phyloP scores from a whole-genome alignment of 768 basidiomycete species.

The Leccinum barrowsii region DNA sequence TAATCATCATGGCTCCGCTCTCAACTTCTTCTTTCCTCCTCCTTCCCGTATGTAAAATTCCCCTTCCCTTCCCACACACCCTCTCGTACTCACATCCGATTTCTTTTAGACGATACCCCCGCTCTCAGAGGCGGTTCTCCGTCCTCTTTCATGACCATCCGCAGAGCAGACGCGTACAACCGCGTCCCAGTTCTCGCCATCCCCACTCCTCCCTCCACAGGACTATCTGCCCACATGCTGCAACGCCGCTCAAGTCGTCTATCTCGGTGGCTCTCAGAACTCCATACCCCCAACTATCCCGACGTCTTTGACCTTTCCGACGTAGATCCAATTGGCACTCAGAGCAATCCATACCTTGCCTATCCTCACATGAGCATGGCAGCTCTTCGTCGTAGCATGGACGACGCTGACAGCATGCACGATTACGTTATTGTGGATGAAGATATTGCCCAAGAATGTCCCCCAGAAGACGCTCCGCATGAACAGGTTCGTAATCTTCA shows the following conservation, averaged over 20 bases:
- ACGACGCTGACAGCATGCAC: constrained; percentile 35
- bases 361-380: constrained; percentile 35
- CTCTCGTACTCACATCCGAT: constrained; percentile 36
- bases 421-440: constrained; percentile 42
- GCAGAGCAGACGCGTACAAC: constrained; percentile 25
- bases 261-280: constrained; percentile 44
- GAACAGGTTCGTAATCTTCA: constrained; percentile 27
- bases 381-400: constrained; percentile 25
- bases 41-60: constrained; percentile 21
- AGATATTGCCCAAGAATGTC: constrained; percentile 26
- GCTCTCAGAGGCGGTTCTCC: constrained; percentile 21
- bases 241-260: constrained; percentile 38
- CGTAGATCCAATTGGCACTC: constrained; percentile 27
- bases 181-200: constrained; percentile 11
- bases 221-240: constrained; percentile 11
- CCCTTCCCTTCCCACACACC: constrained; percentile 23
- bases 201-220: constrained; percentile 4
- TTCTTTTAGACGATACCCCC: constrained; percentile 14
- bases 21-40: background rate
- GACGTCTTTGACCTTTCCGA: constrained; percentile 19
- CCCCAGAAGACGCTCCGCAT: constrained; percentile 10
- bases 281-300: constrained; percentile 26
- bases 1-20: constrained; percentile 7
- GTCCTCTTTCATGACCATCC: constrained; percentile 29
- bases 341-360: constrained; percentile 39